Base-by-base conservation (phyloP, 805 yeast species). In the Myxozyma geophila region DNA sequence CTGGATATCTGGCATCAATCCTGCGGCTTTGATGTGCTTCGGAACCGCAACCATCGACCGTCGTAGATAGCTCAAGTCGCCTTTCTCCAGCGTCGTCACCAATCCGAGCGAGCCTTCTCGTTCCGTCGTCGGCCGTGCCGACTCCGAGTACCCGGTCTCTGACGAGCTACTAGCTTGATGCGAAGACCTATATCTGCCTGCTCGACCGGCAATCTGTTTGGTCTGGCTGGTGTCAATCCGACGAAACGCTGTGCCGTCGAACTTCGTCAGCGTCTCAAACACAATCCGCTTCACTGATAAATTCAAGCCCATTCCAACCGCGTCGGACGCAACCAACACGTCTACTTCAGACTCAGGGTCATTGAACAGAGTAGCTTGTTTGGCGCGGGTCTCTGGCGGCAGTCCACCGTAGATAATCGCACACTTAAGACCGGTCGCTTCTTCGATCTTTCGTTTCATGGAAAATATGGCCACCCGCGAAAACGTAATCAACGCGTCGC, bases 301-400 rank as follows among this genome's bases (percentile, higher is more conserved):
- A 72, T 95, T 95, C 59, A 95, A 80, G 0, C 99, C 99, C 98
- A 95, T 93, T 1, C 99, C 99, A 66, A 95, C 86, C 0, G 99
- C 99, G 78, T 95, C 98, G 1, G 97, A 89, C 0, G 99, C 98
- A 7, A 95, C 89, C 44, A 95, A 79, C n/a, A 89, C 82, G 71
- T 92, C 95, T 67, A 85, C 88, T 41, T 83, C 82, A 1, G 96
- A 93, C n/a, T 73, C 77, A 0, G 78, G 76, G 52, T 75, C 76
- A 73, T 95, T 95, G 75, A 95, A 95, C 53, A 83, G 79, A 36
- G 79, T 74, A 0, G 98, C 96, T 72, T 95, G 97, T 68, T 85
- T 85, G 2, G 91, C 85, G 69, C 99, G 83, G 0, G 93, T 90
- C 73, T 95, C 98, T 0, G 98, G 96, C 0, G 99, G 99, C 50